Conservation (phyloP, 805 yeast genomes). For the Cyberlindnera sargentensis region DNA sequence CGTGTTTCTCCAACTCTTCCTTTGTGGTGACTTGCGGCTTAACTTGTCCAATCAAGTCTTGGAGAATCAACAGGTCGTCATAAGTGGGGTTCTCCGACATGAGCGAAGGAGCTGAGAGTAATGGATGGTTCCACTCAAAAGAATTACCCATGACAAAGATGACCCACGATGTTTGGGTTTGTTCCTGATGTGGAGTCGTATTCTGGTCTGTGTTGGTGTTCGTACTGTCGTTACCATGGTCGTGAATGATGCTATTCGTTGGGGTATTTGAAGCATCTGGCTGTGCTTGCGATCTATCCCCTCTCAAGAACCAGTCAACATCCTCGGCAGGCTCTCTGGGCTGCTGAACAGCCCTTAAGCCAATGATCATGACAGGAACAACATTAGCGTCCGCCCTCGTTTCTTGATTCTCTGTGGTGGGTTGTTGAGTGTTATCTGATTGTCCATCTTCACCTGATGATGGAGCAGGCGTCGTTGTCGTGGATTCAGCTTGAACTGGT, state of each 20-base stretch:
- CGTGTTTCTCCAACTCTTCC: conserved; percentile 35
- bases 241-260: neutral
- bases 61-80: conserved; percentile 41
- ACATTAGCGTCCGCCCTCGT: conserved; percentile 3
- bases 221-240: neutral
- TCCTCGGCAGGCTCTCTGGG: conserved; percentile 10
- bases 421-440: neutral
- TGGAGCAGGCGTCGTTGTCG: neutral
- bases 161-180: conserved; percentile 44
- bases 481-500: neutral
- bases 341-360: conserved; percentile 35
- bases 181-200: conserved; percentile 2
- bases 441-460: neutral
- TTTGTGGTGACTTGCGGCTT: conserved; percentile 36
- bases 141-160: conserved; percentile 55
- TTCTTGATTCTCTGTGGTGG: neutral
- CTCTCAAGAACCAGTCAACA: conserved; percentile 12
- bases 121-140: conserved; percentile 42
- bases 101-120: conserved; percentile 39
- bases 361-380: conserved; percentile 44
- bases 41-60: conserved; percentile 40
- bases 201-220: conserved; percentile 1
- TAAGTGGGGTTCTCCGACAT: conserved; percentile 43
- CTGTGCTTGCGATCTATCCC: neutral
- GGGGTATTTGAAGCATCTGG: neutral